Percentiles rank a stretch among this genome's conserved stretches.
Evolutionary conservation across 202 grass and related monocot genomes (phyloP).

Genomic region (Bolboschoenoplectus hybrid): DNA sequence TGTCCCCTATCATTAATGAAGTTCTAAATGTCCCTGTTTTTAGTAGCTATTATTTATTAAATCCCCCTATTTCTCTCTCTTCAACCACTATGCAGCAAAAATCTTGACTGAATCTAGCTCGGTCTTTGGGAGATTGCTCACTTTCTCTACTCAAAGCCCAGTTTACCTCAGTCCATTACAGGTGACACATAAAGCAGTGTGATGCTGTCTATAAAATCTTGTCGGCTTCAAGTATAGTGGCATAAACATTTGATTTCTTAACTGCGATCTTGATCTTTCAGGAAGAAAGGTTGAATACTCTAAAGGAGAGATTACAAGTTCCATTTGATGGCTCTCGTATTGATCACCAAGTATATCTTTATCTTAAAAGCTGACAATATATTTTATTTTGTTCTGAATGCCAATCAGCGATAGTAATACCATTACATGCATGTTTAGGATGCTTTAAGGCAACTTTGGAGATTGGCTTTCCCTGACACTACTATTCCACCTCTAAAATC

Average conservation of each 20-base stretch:
- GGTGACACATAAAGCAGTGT: constrained; percentile 48
- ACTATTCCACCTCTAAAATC: constrained; percentile 86
- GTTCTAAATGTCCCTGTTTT: not conserved
- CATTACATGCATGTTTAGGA: constrained; percentile 50
- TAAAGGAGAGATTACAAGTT: constrained; percentile 75
- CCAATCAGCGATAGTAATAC: not conserved
- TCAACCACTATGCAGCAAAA: constrained; percentile 52
- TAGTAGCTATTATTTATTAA: constrained; percentile 10
- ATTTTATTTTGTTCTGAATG: constrained; percentile 10
- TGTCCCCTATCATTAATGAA: not conserved
- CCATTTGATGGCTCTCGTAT: constrained; percentile 78
- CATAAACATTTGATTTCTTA: constrained; percentile 16
- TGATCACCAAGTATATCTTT: constrained; percentile 72
- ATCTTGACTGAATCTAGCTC: constrained; percentile 66
- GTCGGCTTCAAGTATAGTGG: not conserved
- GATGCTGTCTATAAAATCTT: not conserved
- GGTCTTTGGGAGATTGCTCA: constrained; percentile 70
- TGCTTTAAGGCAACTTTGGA: constrained; percentile 90
- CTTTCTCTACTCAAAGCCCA: constrained; percentile 51
- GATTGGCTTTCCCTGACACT: constrained; percentile 67
- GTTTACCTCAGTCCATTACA: constrained; percentile 73
- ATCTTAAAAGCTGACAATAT: not conserved
- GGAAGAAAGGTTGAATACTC: constrained; percentile 80
- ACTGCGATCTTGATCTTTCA: constrained; percentile 47
- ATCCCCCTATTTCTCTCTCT: no score